Conservation (phyloP, 2,329 filamentous ascomycete species). For the Alternaria angustiovoidea region DNA sequence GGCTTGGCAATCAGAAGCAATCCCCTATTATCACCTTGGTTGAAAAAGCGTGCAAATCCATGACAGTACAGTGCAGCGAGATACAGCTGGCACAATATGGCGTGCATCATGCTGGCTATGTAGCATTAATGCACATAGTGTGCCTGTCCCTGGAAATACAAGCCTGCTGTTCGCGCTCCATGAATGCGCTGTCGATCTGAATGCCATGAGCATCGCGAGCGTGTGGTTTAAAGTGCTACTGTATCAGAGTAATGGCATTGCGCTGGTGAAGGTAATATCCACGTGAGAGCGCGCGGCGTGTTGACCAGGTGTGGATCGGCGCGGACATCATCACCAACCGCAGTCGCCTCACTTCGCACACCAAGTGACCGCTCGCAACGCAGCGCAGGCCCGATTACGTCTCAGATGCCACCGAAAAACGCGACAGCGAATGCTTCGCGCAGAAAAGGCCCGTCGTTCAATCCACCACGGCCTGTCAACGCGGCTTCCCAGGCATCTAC, state of each 20-base stretch:
- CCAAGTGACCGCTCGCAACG: conserved; percentile 1
- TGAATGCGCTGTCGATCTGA: background rate
- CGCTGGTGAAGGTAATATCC: conserved; percentile 6
- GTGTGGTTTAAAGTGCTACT: background rate
- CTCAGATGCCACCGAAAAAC: conserved; percentile 39
- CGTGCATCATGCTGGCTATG: background rate
- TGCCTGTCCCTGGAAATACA: background rate
- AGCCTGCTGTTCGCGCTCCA: background rate
- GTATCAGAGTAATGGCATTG: background rate
- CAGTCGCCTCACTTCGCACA: background rate
- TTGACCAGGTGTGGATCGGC: background rate
- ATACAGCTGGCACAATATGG: background rate
- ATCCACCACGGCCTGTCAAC: conserved; percentile 48
- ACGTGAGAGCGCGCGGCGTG: conserved; percentile 20
- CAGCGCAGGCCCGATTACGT: background rate
- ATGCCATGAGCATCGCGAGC: background rate
- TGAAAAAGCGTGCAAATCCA: background rate
- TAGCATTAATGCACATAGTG: background rate
- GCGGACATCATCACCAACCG: conserved; percentile 6
- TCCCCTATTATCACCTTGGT: background rate
- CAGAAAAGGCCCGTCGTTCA: conserved; percentile 48
- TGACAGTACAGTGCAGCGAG: background rate
- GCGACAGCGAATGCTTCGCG: conserved; percentile 25
- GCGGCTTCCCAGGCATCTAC: conserved; percentile 30
- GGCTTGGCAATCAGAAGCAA: conserved; percentile 1